Evolutionary conservation across 768 basidiomycete genomes (phyloP).

Genomic region (Chalciporus sphaerocephalus): DNA sequence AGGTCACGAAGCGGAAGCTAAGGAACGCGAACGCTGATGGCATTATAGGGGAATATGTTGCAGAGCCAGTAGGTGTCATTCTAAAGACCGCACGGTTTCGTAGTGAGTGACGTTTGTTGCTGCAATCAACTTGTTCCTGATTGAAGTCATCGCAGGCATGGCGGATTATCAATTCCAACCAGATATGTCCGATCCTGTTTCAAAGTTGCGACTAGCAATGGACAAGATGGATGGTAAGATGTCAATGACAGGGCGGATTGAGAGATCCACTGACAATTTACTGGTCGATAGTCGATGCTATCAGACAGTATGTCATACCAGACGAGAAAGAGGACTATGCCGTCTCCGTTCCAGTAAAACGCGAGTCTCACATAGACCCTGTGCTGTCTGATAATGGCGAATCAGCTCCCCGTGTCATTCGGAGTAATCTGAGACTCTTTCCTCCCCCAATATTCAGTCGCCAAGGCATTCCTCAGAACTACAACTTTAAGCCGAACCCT

Average conservation of each 20-base stretch:
- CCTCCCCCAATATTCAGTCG: slow-evolving; percentile 90
- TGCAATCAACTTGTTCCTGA: neutral
- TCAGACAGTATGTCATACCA: slow-evolving; percentile 66
- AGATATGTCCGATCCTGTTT: slow-evolving; percentile 62
- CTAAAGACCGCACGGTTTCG: slow-evolving; percentile 85
- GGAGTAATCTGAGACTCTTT: slow-evolving; percentile 67
- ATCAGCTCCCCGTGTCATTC: slow-evolving; percentile 20
- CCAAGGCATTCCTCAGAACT: slow-evolving; percentile 72
- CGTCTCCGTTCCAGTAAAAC: slow-evolving; percentile 25
- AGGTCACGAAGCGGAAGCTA: slow-evolving; percentile 70
- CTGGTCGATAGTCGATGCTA: slow-evolving; percentile 56
- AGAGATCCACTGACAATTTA: neutral
- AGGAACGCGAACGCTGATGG: slow-evolving; percentile 33
- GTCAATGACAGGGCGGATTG: neutral
- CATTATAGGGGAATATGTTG: slow-evolving; percentile 64
- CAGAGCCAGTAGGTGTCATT: slow-evolving; percentile 69
- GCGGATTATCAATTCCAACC: slow-evolving; percentile 91
- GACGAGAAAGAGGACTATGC: slow-evolving; percentile 64
- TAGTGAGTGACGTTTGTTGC: slow-evolving; percentile 49
- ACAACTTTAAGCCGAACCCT: slow-evolving; percentile 77
- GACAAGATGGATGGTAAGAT: slow-evolving; percentile 74
- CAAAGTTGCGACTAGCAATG: slow-evolving; percentile 69
- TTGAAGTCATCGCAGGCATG: slow-evolving; percentile 59
- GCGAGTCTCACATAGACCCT: slow-evolving; percentile 52
- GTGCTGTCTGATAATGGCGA: slow-evolving; percentile 25